Conservation (phyloP, 441 rosid species). For the Erysimum pusillum region DNA sequence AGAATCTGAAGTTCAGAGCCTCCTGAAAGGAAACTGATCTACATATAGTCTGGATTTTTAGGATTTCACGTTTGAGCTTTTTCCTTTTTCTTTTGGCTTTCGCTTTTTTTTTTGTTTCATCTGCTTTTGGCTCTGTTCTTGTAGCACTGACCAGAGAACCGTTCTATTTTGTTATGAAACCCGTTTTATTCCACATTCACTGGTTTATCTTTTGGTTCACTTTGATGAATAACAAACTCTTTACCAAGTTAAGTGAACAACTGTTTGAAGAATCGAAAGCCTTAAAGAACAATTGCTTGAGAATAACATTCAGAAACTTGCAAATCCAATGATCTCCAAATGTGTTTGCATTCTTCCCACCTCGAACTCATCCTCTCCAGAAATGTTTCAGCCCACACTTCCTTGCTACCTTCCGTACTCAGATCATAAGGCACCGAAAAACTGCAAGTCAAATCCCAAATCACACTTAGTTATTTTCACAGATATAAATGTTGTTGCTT, state of each 20-base stretch:
- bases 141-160: constrained; percentile 21
- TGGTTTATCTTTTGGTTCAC: neutral
- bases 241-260: constrained; percentile 3
- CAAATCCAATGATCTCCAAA: constrained; percentile 72
- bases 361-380: constrained; percentile 59
- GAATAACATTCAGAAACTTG: constrained; percentile 88
- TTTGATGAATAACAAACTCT: constrained; percentile 16
- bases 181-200: constrained; percentile 22
- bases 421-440: constrained; percentile 90
- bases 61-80: neutral
- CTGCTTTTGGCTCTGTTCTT: neutral
- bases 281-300: constrained; percentile 80
- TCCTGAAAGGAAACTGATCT: constrained; percentile 55
- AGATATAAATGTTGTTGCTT: neutral
- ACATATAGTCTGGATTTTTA: neutral
- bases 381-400: constrained; percentile 80
- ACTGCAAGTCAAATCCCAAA: constrained; percentile 50
- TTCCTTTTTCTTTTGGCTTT: neutral
- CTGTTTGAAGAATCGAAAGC: neutral
- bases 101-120: neutral
- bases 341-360: constrained; percentile 71
- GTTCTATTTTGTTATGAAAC: constrained; percentile 14
- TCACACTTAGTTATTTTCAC: neutral
- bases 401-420: constrained; percentile 86
- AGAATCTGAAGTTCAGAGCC: constrained; percentile 58